Evolutionary conservation across 306 rosid genomes (phyloP), one percentile per base, ranked within the genome.

Genomic region (Rosa rugosa): DNA sequence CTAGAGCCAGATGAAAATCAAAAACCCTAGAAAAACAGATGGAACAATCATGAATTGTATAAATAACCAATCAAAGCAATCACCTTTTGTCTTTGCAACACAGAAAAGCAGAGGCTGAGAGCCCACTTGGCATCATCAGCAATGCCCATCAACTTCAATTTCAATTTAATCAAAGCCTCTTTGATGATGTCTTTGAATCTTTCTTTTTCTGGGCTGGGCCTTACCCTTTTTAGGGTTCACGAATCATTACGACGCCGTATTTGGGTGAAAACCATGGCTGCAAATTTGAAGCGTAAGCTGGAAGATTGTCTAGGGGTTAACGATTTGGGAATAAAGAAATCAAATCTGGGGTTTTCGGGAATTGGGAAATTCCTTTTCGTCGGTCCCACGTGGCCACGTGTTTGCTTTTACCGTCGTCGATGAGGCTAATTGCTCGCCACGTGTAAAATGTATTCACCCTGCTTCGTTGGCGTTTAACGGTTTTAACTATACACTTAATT

Each of bases 51-150:
- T 34, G 56, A 80, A 83, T 49, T 34, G 60, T 5, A 75, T 38
- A 74, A 16, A 31, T 23, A 78, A 53, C 46, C 22, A 27, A 69
- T 23, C 11, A 57, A 79, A 91, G 74, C 49, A 74, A 81, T n/a
- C 70, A 87, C 94, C 93, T 88, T 89, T 82, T 49, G 84, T 75
- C 74, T 86, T 79, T 79, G 74, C 83, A 75, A 80, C 80, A 75
- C 57, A 75, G 80, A 83, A 86, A 91, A 90, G 85, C 85, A 79
- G 83, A 81, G 76, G 34, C 72, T 46, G 38, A 45, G 79, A 80
- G 80, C 84, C 54, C 71, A 82, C 62, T 79, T 76, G 79, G 72
- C 80, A 83, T 40, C 75, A 81, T 57, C 86, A 85, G 81, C 73
- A 77, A 77, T 65, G 54, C 73, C 88, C 93, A 85, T 90, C 5